Evolutionary conservation across 257 asterid species (phyloP).

Genomic region (Asclepias syriaca): DNA sequence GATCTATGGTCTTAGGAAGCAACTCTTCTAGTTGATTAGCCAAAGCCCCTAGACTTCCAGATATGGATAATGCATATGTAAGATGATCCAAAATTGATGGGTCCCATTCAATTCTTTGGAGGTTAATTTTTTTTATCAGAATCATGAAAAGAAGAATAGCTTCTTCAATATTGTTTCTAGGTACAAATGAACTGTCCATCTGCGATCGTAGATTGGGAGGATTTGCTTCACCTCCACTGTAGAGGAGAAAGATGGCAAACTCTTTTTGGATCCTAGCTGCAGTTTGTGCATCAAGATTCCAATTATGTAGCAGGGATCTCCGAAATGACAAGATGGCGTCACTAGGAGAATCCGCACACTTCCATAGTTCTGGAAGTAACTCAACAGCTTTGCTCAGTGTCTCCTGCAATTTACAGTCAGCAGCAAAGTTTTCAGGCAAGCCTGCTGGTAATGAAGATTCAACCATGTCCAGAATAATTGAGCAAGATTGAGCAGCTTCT

Average conservation of each 20-base stretch:
- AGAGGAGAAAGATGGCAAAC: constrained; percentile 69
- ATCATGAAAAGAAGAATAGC: constrained; percentile 78
- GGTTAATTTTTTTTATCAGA: constrained; percentile 51
- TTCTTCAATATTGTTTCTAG: constrained; percentile 77
- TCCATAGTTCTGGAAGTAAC: constrained; percentile 87
- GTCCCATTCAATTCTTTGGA: constrained; percentile 71
- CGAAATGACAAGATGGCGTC: constrained; percentile 78
- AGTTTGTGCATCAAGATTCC: constrained; percentile 79
- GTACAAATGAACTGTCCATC: constrained; percentile 68
- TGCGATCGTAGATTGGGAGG: constrained; percentile 76
- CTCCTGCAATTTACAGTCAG: constrained; percentile 88
- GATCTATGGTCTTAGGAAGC: constrained; percentile 62
- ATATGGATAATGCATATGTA: constrained; percentile 66
- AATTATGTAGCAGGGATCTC: constrained; percentile 71
- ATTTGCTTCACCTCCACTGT: constrained; percentile 67
- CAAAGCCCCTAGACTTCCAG: constrained; percentile 65
- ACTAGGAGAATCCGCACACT: constrained; percentile 61
- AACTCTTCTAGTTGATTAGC: constrained; percentile 81
- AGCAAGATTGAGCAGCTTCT: constrained; percentile 98
- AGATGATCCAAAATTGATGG: constrained; percentile 82
- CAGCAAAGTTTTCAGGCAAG: constrained; percentile 76
- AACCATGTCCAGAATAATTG: constrained; percentile 78
- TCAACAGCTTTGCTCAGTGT: constrained; percentile 73
- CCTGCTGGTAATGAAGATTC: constrained; percentile 89
- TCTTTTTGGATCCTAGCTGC: constrained; percentile 72